Percentiles rank a stretch among this genome's conserved stretches.
These are phyloP conservation scores for Alternaria viburni DNA, from an alignment of 2,329 filamentous ascomycete species.

Conservation along the genomic window DNA sequence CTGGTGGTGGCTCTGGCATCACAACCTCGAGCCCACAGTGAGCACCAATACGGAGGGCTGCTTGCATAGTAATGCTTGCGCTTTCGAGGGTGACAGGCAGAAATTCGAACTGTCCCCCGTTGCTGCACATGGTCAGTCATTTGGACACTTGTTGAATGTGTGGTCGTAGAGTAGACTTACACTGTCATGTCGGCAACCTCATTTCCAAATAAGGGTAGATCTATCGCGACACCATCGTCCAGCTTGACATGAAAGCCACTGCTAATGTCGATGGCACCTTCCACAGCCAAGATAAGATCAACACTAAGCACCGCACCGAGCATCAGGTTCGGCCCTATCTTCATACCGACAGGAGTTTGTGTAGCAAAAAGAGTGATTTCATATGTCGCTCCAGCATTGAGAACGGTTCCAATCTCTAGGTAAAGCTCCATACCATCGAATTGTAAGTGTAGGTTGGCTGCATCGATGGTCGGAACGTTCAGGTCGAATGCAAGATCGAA, in stretches of 20 bases:
- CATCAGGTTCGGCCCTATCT: slow-evolving; percentile 47
- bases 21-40: slow-evolving; percentile 49
- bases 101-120: slow-evolving; percentile 63
- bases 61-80: slow-evolving; percentile 55
- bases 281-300: slow-evolving; percentile 59
- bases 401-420: slow-evolving; percentile 53
- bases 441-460: slow-evolving; percentile 52
- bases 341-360: slow-evolving; percentile 53
- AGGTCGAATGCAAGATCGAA: too few species aligned
- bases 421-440: slow-evolving; percentile 63
- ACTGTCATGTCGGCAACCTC: slow-evolving; percentile 57
- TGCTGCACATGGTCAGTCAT: slow-evolving; percentile 39
- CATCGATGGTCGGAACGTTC: slow-evolving; percentile 22
- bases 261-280: slow-evolving; percentile 58
- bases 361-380: slow-evolving; percentile 59
- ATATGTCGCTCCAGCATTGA: slow-evolving; percentile 55
- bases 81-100: slow-evolving; percentile 60
- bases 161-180: slow-evolving; percentile 49
- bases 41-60: slow-evolving; percentile 56
- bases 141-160: neutral
- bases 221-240: slow-evolving; percentile 57
- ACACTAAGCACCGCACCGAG: slow-evolving; percentile 58
- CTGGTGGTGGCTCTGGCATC: neutral
- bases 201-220: slow-evolving; percentile 59
- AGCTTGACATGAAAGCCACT: slow-evolving; percentile 63